These are phyloP conservation scores for Pichia sp. DNA, from an alignment of 1,139 yeast genomes.

Conservation along the genomic window DNA sequence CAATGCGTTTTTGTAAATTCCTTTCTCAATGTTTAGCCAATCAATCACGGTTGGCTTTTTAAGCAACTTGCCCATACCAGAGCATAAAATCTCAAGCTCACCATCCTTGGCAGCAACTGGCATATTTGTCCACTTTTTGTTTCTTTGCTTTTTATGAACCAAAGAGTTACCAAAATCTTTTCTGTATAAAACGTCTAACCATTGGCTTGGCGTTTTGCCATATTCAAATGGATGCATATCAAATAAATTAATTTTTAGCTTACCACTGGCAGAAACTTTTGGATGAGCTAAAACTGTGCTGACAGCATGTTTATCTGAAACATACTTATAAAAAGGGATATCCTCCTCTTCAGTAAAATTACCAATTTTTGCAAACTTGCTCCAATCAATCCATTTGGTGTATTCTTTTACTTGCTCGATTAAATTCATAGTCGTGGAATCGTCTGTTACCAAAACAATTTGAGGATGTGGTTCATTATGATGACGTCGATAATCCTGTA, in stretches of 20 bases:
- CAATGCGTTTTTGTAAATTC: slow-evolving; percentile 5
- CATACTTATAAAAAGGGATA: slow-evolving; percentile 15
- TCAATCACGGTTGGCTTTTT: slow-evolving; percentile 8
- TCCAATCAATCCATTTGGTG: slow-evolving; percentile 26
- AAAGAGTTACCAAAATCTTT: slow-evolving; percentile 16
- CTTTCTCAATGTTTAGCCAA: slow-evolving; percentile 4
- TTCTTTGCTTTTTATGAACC: slow-evolving; percentile 18
- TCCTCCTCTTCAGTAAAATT: slow-evolving; percentile 15
- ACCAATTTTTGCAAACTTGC: slow-evolving; percentile 21
- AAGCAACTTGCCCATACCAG: slow-evolving; percentile 18
- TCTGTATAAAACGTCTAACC: slow-evolving; percentile 18
- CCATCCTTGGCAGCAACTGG: slow-evolving; percentile 13
- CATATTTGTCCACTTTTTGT: slow-evolving; percentile 15
- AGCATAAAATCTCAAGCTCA: slow-evolving; percentile 19
- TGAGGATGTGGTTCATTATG: slow-evolving; percentile 25
- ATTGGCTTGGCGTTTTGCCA: slow-evolving; percentile 12
- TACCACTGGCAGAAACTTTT: slow-evolving; percentile 2
- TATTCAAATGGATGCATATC: slow-evolving; percentile 21
- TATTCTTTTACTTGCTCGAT: slow-evolving; percentile 17
- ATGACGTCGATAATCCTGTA: slow-evolving; percentile 23
- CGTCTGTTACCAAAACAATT: slow-evolving; percentile 19
- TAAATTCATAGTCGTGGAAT: slow-evolving; percentile 13
- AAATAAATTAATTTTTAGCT: slow-evolving; percentile 8
- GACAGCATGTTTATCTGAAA: slow-evolving; percentile 17
- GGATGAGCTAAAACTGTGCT: slow-evolving; percentile 20